Evolutionary conservation across 208 protist genomes (phyloP).

Genomic region (Trypanosoma cruzi): DNA sequence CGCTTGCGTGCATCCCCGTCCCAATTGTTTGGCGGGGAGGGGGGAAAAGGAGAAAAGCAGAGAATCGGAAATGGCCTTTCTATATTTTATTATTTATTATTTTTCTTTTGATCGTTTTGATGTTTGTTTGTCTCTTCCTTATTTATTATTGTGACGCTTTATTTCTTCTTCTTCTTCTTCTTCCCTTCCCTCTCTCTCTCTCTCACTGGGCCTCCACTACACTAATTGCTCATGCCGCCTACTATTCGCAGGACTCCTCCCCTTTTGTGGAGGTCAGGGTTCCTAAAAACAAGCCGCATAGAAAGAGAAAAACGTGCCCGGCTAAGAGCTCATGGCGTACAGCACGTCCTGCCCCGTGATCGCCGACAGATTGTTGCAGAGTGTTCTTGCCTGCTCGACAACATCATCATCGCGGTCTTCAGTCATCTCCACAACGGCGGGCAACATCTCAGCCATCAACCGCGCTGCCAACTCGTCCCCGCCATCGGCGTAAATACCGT

Average conservation of each 20-base stretch:
- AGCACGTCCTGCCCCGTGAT: constrained; percentile 91
- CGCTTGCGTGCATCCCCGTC: not conserved
- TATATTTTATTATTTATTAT: constrained; percentile 12
- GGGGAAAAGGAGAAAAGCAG: not conserved
- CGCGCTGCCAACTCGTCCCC: constrained; percentile 89
- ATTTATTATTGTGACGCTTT: not conserved
- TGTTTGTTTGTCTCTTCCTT: not conserved
- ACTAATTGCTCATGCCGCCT: too few species aligned
- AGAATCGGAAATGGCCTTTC: not conserved
- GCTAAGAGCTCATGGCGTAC: constrained; percentile 73
- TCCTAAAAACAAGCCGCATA: too few species aligned
- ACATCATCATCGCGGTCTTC: constrained; percentile 83
- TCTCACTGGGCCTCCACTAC: too few species aligned
- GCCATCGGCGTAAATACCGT: constrained; percentile 87
- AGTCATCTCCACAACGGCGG: constrained; percentile 87
- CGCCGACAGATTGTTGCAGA: constrained; percentile 85
- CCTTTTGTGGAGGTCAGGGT: too few species aligned
- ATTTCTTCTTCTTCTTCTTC: not conserved
- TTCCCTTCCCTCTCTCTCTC: not conserved
- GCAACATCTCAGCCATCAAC: constrained; percentile 90
- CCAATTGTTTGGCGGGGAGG: too few species aligned
- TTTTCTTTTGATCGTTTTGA: not conserved
- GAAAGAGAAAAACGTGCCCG: too few species aligned
- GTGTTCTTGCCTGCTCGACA: constrained; percentile 76
- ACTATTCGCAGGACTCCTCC: too few species aligned